These are phyloP conservation scores for Albizia julibrissin DNA, from an alignment of 306 rosid species.

Conservation along the genomic window DNA sequence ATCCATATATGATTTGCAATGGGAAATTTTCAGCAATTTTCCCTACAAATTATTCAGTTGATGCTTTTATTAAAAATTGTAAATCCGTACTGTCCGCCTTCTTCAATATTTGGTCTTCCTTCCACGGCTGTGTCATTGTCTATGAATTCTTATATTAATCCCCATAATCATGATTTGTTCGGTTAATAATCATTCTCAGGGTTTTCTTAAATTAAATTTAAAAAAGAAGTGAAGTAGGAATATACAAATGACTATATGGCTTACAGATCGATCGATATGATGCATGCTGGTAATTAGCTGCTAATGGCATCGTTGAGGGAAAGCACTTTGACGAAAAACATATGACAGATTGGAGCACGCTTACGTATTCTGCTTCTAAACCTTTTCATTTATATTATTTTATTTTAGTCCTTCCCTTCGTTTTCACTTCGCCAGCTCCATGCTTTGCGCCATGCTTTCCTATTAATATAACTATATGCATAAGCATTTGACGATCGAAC, in stretches of 20 bases:
- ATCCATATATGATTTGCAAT: too few relatives aligned
- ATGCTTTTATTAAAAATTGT: background rate
- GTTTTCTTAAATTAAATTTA: background rate
- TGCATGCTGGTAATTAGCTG: background rate
- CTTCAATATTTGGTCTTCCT: background rate
- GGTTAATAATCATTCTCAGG: background rate
- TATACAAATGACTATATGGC: background rate
- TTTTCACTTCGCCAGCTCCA: background rate
- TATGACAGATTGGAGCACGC: background rate
- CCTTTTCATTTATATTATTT: background rate
- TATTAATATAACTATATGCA: background rate
- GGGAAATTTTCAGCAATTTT: too few relatives aligned
- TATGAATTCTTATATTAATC: background rate
- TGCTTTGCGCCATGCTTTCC: background rate
- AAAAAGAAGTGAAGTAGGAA: too few relatives aligned
- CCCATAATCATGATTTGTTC: background rate
- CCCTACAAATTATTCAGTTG: too few relatives aligned
- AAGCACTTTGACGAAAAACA: constrained; percentile 10
- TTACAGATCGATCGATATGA: background rate
- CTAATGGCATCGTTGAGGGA: background rate
- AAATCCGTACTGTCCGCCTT: background rate
- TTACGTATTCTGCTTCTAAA: background rate
- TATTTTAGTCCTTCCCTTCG: background rate
- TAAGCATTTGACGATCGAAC: background rate
- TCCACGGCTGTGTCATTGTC: background rate